Conservation (phyloP, 1,284 basidiomycete species). For the Hypsizygus ulmarius region DNA sequence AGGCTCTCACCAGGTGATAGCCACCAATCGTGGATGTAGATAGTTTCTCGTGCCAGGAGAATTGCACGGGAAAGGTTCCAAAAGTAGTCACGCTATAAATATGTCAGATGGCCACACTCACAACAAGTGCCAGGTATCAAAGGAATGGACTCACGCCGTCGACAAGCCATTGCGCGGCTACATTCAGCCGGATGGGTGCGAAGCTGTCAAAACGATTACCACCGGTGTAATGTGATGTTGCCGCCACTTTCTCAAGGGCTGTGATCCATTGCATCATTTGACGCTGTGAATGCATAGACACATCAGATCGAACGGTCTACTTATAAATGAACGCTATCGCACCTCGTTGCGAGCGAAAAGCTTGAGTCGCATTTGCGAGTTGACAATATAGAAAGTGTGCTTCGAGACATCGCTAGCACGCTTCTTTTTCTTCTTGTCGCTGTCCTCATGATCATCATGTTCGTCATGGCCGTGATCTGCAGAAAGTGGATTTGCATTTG, state of each 20-base stretch:
- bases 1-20: constrained; percentile 66
- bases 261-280: constrained; percentile 99
- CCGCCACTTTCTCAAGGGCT: constrained; percentile 82
- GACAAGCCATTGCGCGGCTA: constrained; percentile 97
- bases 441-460: constrained; percentile 20
- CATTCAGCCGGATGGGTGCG: constrained; percentile 90
- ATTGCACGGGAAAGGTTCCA: constrained; percentile 97
- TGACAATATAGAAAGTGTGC: constrained; percentile 94
- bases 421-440: constrained; percentile 43
- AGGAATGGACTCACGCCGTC: constrained; percentile 71
- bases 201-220: constrained; percentile 92
- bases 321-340: constrained; percentile 5
- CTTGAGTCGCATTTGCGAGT: constrained; percentile 89
- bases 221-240: constrained; percentile 77
- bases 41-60: constrained; percentile 83
- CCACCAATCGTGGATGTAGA: constrained; percentile 98
- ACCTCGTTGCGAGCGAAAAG: constrained; percentile 89
- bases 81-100: constrained; percentile 83
- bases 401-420: constrained; percentile 66
- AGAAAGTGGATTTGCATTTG: constrained; percentile 58
- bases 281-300: constrained; percentile 45
- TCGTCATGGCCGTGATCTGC: constrained; percentile 10
- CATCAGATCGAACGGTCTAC: constrained; percentile 1
- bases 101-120: constrained; percentile 6
- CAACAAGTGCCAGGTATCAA: not conserved